A percentile compares a stretch with the other conserved stretches of the same genome.
Conservation (phyloP, 768 basidiomycete genomes). For the Mycena chlorophos region DNA sequence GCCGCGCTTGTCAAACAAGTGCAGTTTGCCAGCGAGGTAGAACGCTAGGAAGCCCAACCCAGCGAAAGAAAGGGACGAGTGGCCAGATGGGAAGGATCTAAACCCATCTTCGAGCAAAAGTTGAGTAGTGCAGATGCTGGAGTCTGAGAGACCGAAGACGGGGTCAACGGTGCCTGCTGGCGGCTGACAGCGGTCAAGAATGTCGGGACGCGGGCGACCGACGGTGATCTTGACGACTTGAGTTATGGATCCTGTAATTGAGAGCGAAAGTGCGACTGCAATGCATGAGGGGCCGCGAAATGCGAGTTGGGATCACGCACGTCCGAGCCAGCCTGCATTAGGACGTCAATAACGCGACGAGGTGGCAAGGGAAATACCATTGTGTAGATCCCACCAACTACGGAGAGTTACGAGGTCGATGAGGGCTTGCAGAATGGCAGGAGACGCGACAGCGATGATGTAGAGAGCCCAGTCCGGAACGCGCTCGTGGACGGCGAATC, state of each 20-base stretch:
- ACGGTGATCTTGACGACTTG: conserved; percentile 85
- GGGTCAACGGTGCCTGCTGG: conserved; percentile 62
- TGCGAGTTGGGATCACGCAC: conserved; percentile 28
- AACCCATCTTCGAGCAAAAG: conserved; percentile 74
- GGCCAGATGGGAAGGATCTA: conserved; percentile 90
- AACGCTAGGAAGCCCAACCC: conserved; percentile 87
- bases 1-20: conserved; percentile 82
- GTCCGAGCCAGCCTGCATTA: conserved; percentile 44
- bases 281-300: not conserved
- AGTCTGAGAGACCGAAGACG: conserved; percentile 70
- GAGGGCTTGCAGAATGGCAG: conserved; percentile 64
- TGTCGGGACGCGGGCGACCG: conserved; percentile 84
- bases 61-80: conserved; percentile 72
- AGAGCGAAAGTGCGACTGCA: conserved; percentile 69
- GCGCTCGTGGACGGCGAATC: conserved; percentile 74
- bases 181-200: conserved; percentile 74
- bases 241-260: conserved; percentile 78
- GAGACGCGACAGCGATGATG: conserved; percentile 59
- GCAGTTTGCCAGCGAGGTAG: conserved; percentile 90
- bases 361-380: conserved; percentile 40
- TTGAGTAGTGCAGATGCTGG: conserved; percentile 74
- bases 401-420: conserved; percentile 73
- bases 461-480: conserved; percentile 60
- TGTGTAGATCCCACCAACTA: conserved; percentile 91
- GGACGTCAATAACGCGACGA: not conserved